These are phyloP conservation scores for Raffaelea albimanens DNA, from an alignment of 2,329 filamentous ascomycete genomes.

Conservation along the genomic window DNA sequence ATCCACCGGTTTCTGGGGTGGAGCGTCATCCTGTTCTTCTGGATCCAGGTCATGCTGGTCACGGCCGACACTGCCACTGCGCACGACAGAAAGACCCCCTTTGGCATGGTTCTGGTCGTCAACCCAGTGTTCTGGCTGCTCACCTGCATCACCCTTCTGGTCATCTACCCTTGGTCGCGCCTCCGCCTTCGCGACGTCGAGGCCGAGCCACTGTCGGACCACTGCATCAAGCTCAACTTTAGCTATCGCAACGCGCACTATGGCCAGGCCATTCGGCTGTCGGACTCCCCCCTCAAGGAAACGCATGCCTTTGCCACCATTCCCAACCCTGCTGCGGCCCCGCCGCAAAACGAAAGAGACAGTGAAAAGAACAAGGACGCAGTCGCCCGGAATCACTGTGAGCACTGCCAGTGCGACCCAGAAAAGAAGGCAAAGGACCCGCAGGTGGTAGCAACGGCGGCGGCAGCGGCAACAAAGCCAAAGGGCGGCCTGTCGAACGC, in stretches of 20 bases:
- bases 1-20: conserved; percentile 27
- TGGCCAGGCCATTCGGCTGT: conserved; percentile 49
- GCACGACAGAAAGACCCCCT: too few relatives aligned
- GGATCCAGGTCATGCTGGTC: conserved; percentile 50
- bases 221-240: conserved; percentile 65
- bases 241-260: conserved; percentile 50
- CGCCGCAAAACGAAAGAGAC: background rate
- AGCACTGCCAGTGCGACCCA: conserved; percentile 5
- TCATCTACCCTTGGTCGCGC: conserved; percentile 64
- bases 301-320: conserved; percentile 73
- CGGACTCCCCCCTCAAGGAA: conserved; percentile 54
- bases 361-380: background rate
- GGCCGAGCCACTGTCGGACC: conserved; percentile 58
- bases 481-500: conserved; percentile 15
- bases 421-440: conserved; percentile 6
- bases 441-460: too few relatives aligned
- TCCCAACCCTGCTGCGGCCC: conserved; percentile 36
- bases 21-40: conserved; percentile 41
- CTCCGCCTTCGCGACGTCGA: conserved; percentile 59
- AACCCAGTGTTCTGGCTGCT: conserved; percentile 57
- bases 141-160: conserved; percentile 49
- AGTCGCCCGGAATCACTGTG: conserved; percentile 3
- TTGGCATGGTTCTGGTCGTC: conserved; percentile 26
- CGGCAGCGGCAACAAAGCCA: background rate
- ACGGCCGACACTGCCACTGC: conserved; percentile 30